A percentile compares a stretch with the other conserved stretches of the same genome.
Evolutionary conservation across 2,329 filamentous ascomycete species (phyloP).

Genomic region (Monascus ruber): DNA sequence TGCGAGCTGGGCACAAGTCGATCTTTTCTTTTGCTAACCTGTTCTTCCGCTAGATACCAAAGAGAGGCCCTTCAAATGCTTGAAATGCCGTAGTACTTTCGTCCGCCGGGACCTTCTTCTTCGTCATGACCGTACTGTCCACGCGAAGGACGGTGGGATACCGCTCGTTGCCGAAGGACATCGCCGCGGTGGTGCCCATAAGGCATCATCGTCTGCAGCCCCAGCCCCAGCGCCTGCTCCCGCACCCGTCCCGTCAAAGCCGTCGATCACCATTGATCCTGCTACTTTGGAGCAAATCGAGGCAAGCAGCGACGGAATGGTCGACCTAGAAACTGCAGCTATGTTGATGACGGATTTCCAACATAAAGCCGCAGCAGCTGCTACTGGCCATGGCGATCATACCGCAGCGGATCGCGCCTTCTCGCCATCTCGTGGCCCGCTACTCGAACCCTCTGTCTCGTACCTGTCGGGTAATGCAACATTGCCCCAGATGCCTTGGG

Average conservation of each 20-base stretch:
- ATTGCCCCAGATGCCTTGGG: conserved; percentile 82
- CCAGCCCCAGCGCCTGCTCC: conserved; percentile 26
- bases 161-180: conserved; percentile 92
- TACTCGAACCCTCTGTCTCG: conserved; percentile 66
- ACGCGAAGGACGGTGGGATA: conserved; percentile 92
- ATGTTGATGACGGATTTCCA: conserved; percentile 98
- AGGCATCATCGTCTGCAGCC: conserved; percentile 18
- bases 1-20: neutral
- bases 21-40: neutral
- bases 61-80: conserved; percentile 95
- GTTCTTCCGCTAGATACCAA: conserved; percentile 63
- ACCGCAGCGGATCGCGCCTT: conserved; percentile 49
- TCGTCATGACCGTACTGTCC: conserved; percentile 93
- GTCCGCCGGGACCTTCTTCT: conserved; percentile 93
- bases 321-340: conserved; percentile 92
- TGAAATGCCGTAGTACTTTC: conserved; percentile 97
- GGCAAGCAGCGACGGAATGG: conserved; percentile 76
- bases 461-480: conserved; percentile 71
- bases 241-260: conserved; percentile 44
- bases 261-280: conserved; percentile 69
- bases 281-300: conserved; percentile 87
- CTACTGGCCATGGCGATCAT: conserved; percentile 39
- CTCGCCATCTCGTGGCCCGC: conserved; percentile 56
- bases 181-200: conserved; percentile 42
- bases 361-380: conserved; percentile 75